Evolutionary conservation across 768 basidiomycete genomes (phyloP), one percentile per base, ranked within the genome.

Genomic region (Flagelloscypha sp.): DNA sequence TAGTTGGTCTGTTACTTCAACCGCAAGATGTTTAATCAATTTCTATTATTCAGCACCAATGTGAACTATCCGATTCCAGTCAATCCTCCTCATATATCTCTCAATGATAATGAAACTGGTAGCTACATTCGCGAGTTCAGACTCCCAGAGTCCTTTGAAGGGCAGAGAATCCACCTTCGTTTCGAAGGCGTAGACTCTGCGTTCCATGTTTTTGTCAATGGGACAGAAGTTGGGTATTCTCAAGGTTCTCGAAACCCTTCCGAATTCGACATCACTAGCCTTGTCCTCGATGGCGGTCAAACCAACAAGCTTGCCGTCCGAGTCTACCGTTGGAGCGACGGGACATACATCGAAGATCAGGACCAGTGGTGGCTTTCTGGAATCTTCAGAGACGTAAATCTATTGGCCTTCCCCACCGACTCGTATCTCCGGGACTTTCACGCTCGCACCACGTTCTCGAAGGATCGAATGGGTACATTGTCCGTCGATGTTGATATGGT

Each of bases 181-280:
- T 37, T 41, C 9, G 40, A 37, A 31, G 40, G 40, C 11, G 40
- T 41, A 7, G 40, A 41, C 20, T 41, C 40, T 12, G 17, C 40
- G 13, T 41, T 41, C 18, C 40, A 41, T 30, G 40, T 41, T 12
- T 35, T 19, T 20, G 24, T 38, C 20, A 41, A 41, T 25, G 35
- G 30, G 4, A 37, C 8, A 11, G 40, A 41, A 32, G 30, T 41
- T 10, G 40, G 40, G 12, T 41, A 36, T 24, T 37, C 35, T 6
- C 35, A 36, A 19, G 40, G 40, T 12, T 27, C 40, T 1, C 30
- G 40, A 16, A 41, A 41, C 28, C 35, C 40, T 9, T 36, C 40
- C 7, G 40, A 41, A 32, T 41, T 41, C 18, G 40, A 41, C 24
- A 10, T 41, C 8, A 30, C 35, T 7, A 13, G 35, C 10, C 24